These are phyloP conservation scores for Aspergillus sclerotialis DNA, from an alignment of 2,329 filamentous ascomycete species.

Conservation along the genomic window DNA sequence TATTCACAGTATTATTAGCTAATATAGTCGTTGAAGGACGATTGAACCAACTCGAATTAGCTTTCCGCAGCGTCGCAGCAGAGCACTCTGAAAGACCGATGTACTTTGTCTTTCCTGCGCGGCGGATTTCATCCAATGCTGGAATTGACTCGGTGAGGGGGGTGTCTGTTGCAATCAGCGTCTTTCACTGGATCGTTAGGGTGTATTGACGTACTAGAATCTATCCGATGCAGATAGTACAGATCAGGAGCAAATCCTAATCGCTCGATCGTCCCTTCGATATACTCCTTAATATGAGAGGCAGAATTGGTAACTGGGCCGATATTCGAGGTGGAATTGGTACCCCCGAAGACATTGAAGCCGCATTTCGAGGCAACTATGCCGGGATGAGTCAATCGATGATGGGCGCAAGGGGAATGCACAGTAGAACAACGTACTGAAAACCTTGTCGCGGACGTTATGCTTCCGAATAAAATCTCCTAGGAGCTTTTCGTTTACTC, in stretches of 20 bases:
- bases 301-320: conserved; percentile 39
- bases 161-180: conserved; percentile 23
- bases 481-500: conserved; percentile 45
- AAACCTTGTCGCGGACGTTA: conserved; percentile 45
- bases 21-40: not conserved
- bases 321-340: conserved; percentile 42
- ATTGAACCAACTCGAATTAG: conserved; percentile 35
- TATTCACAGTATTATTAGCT: conserved; percentile 14
- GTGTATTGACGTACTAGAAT: conserved; percentile 32
- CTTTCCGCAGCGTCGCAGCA: conserved; percentile 38
- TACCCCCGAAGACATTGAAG: conserved; percentile 33
- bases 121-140: conserved; percentile 41
- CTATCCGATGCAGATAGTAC: conserved; percentile 42
- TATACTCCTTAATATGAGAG: conserved; percentile 42
- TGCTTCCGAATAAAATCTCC: conserved; percentile 47
- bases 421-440: conserved; percentile 24
- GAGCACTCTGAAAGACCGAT: conserved; percentile 45
- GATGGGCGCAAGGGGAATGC: no score
- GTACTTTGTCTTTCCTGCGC: conserved; percentile 42
- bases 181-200: rapidly evolving
- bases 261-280: conserved; percentile 44
- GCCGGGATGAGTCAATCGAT: conserved; percentile 11
- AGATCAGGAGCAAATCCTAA: conserved; percentile 43
- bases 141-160: conserved; percentile 43
- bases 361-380: conserved; percentile 46